Percentiles rank a stretch among this genome's conserved stretches.
phyloP scores from a whole-genome alignment of 495 filamentous ascomycete species.

The Penicillium ucsense region DNA sequence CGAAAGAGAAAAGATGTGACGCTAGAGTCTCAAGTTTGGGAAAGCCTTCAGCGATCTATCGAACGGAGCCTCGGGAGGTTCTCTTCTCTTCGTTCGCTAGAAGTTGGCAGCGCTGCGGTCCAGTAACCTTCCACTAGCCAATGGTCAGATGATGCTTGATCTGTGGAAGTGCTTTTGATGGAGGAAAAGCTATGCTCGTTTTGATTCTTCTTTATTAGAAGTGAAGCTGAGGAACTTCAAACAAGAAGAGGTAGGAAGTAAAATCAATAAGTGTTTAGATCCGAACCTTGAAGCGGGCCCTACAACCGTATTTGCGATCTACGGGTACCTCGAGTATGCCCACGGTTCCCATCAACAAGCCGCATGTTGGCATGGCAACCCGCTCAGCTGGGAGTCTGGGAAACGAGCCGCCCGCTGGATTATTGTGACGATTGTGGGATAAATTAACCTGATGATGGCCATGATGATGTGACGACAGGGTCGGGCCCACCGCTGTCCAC shows the following conservation, averaged over 20 bases:
- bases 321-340: constrained; percentile 12
- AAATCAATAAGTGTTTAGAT: constrained; percentile 19
- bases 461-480: constrained; percentile 7
- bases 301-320: constrained; percentile 25
- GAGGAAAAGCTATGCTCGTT: no score
- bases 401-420: constrained; percentile 14
- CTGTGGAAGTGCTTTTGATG: no score
- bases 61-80: no score
- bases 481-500: constrained; percentile 12
- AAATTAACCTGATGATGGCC: no score
- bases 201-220: no score
- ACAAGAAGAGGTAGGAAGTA: constrained; percentile 12
- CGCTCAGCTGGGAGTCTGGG: constrained; percentile 20
- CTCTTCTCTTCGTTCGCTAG: neutral
- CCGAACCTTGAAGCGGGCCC: constrained; percentile 16
- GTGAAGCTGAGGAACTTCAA: constrained; percentile 1
- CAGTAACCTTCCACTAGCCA: no score
- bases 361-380: constrained; percentile 36
- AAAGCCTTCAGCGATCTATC: neutral
- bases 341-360: constrained; percentile 39
- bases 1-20: constrained; percentile 14
- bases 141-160: no score
- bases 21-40: constrained; percentile 13
- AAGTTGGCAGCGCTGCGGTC: neutral
- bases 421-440: constrained; percentile 2